These are phyloP conservation scores for Bryum argenteum DNA, from an alignment of 225 moss, liverwort and hornwort genomes.

Conservation along the genomic window DNA sequence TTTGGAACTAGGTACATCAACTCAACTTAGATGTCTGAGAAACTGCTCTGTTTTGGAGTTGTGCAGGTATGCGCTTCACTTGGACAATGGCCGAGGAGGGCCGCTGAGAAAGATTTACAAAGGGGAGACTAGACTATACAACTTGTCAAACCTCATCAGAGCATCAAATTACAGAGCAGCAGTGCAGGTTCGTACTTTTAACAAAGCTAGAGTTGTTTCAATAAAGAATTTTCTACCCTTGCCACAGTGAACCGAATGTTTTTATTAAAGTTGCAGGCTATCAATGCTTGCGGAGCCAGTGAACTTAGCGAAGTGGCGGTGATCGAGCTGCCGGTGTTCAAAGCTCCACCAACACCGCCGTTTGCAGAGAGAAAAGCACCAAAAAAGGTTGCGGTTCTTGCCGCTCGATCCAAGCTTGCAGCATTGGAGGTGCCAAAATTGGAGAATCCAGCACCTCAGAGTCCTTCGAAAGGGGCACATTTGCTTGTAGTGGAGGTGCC, in stretches of 20 bases:
- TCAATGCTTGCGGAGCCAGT: conserved; percentile 28
- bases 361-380: neutral
- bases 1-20: no score
- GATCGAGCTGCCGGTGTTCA: neutral
- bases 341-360: neutral
- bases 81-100: conserved; percentile 40
- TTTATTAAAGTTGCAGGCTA: conserved; percentile 28
- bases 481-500: no score
- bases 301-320: conserved; percentile 8
- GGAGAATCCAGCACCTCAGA: no score
- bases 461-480: no score
- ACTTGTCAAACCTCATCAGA: conserved; percentile 26
- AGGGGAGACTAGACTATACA: conserved; percentile 21
- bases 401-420: no score
- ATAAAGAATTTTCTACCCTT: no score
- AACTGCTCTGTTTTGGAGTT: neutral
- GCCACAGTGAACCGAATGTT: no score
- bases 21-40: no score
- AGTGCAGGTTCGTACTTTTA: conserved; percentile 30
- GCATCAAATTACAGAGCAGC: conserved; percentile 32
- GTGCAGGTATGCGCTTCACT: conserved; percentile 38
- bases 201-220: neutral
- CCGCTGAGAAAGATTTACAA: conserved; percentile 17
- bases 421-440: no score
- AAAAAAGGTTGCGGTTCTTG: no score